A percentile compares a stretch with the other conserved stretches of the same genome.
Evolutionary conservation across 208 protist genomes (phyloP).

Genomic region (Novymonas esmeraldas): DNA sequence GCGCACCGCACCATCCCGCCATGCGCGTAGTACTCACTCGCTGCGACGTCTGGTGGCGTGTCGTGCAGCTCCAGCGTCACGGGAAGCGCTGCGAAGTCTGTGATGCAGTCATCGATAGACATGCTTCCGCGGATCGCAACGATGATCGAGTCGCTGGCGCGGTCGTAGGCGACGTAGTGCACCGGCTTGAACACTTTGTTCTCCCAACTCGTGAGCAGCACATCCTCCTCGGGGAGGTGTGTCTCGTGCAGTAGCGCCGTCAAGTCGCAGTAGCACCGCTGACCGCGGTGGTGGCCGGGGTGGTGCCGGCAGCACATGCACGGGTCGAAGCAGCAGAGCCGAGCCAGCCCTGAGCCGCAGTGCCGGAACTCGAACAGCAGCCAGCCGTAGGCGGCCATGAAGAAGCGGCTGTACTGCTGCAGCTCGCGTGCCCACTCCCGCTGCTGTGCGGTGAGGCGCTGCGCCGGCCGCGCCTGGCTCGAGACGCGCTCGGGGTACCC

Average conservation of each 20-base stretch:
- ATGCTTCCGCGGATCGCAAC: slow-evolving; percentile 89
- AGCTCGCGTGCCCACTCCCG: slow-evolving; percentile 44
- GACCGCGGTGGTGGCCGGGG: slow-evolving; percentile 47
- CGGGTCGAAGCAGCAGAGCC: slow-evolving; percentile 65
- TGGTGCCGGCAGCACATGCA: slow-evolving; percentile 67
- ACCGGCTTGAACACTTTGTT: slow-evolving; percentile 77
- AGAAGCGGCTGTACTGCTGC: slow-evolving; percentile 72
- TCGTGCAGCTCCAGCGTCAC: slow-evolving; percentile 39
- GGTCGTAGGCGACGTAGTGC: slow-evolving; percentile 78
- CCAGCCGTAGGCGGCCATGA: slow-evolving; percentile 79
- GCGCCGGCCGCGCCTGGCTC: slow-evolving; percentile 53
- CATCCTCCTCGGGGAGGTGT: slow-evolving; percentile 53
- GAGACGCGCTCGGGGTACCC: slow-evolving; percentile 46
- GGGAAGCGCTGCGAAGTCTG: slow-evolving; percentile 72
- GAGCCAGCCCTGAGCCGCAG: slow-evolving; percentile 54
- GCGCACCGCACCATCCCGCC: slow-evolving; percentile 77
- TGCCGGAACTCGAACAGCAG: slow-evolving; percentile 73
- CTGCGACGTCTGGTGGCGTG: slow-evolving; percentile 6
- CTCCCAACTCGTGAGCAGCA: slow-evolving; percentile 73
- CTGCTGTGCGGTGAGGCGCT: slow-evolving; percentile 42
- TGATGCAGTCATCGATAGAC: slow-evolving; percentile 84
- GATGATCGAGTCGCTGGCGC: slow-evolving; percentile 54
- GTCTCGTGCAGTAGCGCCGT: slow-evolving; percentile 68
- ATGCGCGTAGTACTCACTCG: slow-evolving; percentile 79
- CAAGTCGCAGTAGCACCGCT: slow-evolving; percentile 64